phyloP scores from a whole-genome alignment of 495 filamentous ascomycete genomes.

The Aspergillus haitiensis region DNA sequence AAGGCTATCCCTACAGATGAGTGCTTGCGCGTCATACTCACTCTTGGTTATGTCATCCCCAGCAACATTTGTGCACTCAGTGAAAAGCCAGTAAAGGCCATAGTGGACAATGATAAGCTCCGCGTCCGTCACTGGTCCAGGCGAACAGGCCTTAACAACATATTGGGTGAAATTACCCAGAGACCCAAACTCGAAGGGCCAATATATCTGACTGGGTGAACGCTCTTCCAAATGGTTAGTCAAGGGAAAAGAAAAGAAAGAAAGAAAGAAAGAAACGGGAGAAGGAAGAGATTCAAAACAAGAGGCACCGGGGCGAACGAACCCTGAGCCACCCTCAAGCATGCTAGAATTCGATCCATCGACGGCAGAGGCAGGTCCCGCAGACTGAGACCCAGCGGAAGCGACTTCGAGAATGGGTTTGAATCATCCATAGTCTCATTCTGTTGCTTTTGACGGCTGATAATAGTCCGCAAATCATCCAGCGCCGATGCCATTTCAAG shows the following conservation, averaged over 20 bases:
- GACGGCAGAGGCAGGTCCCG: constrained; percentile 17
- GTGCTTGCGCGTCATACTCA: constrained; percentile 17
- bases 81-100: constrained; percentile 20
- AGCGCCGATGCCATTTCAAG: constrained; percentile 11
- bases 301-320: neutral
- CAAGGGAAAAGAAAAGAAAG: neutral
- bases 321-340: constrained; percentile 17
- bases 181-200: constrained; percentile 3
- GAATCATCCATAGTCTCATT: constrained; percentile 10
- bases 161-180: constrained; percentile 12
- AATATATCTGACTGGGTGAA: constrained; percentile 3
- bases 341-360: constrained; percentile 13
- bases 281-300: neutral
- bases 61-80: constrained; percentile 12
- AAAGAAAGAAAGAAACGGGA: too few relatives aligned
- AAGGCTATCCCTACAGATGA: constrained; percentile 11
- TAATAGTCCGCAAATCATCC: neutral
- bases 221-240: neutral
- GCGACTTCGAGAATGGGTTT: constrained; percentile 8
- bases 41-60: constrained; percentile 7
- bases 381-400: constrained; percentile 10
- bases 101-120: constrained; percentile 23
- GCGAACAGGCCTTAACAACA: constrained; percentile 14
- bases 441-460: constrained; percentile 14
- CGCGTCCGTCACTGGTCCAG: constrained; percentile 15